A percentile compares a stretch with the other conserved stretches of the same genome.
phyloP scores from a whole-genome alignment of 352 stramenopile genomes.

The Thalassiosira livingstoniorum region DNA sequence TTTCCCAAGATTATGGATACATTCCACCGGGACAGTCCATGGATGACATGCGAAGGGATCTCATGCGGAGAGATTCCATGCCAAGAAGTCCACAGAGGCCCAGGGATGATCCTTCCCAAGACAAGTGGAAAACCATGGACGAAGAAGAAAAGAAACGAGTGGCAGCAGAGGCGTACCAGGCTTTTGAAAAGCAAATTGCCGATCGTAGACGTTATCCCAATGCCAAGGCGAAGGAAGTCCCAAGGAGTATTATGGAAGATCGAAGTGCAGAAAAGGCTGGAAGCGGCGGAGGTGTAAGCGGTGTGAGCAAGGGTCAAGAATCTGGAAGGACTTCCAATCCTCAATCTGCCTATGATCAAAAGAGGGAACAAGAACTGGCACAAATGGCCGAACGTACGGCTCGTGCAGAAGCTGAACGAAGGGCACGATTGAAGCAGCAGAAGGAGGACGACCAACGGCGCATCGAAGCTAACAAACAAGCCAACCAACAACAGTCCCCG shows the following conservation, averaged over 20 bases:
- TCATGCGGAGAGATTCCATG: conserved; percentile 9
- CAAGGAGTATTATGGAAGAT: background rate
- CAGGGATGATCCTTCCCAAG: conserved; percentile 49
- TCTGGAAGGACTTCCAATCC: too few species aligned
- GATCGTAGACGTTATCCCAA: conserved; percentile 46
- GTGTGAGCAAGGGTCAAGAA: conserved; percentile 25
- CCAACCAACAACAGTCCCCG: background rate
- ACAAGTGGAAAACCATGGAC: conserved; percentile 57
- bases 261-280: conserved; percentile 11
- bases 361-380: conserved; percentile 50
- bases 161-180: conserved; percentile 57
- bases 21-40: background rate
- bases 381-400: conserved; percentile 19
- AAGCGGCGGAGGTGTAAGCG: conserved; percentile 21
- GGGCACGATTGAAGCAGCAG: too few species aligned
- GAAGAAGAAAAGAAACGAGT: conserved; percentile 61
- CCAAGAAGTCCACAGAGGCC: too few species aligned
- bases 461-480: background rate
- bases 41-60: background rate
- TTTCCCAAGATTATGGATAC: conserved; percentile 1
- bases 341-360: conserved; percentile 35
- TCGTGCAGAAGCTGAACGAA: background rate
- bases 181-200: conserved; percentile 60
- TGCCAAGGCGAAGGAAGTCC: conserved; percentile 24
- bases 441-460: background rate